phyloP scores from a whole-genome alignment of 306 rosid genomes.

The Cucurbita argyrosperma region DNA sequence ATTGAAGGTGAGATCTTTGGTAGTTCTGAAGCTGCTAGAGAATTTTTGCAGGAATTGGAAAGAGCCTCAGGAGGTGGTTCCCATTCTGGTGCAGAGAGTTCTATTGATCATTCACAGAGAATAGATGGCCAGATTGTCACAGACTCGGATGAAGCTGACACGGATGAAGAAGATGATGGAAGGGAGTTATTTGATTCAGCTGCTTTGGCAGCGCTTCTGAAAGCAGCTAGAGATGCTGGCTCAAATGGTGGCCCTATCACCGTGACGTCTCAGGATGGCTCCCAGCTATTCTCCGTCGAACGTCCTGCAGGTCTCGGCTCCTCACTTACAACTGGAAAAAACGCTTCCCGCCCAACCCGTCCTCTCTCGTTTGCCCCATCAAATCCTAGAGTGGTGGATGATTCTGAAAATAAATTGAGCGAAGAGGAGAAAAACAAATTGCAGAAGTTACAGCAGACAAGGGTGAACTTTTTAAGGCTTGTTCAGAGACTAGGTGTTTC shows the following conservation, averaged over 20 bases:
- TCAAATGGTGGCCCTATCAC: constrained; percentile 68
- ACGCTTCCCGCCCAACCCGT: constrained; percentile 41
- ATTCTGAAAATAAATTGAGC: constrained; percentile 45
- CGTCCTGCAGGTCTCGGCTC: constrained; percentile 97
- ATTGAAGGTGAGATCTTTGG: constrained; percentile 52
- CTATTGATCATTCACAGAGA: constrained; percentile 38
- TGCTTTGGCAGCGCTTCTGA: constrained; percentile 85
- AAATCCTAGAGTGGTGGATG: constrained; percentile 21
- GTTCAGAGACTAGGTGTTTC: constrained; percentile 29
- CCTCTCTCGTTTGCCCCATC: constrained; percentile 35
- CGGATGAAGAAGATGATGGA: constrained; percentile 75
- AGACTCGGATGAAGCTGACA: constrained; percentile 73
- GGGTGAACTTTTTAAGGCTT: constrained; percentile 41
- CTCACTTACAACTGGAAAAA: constrained; percentile 57
- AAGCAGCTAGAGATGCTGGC: constrained; percentile 68
- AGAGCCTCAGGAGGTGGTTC: constrained; percentile 33
- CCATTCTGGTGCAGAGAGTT: constrained; percentile 36
- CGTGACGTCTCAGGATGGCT: constrained; percentile 72
- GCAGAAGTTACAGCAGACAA: constrained; percentile 57
- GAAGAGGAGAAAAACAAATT: constrained; percentile 66
- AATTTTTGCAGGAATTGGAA: constrained; percentile 58
- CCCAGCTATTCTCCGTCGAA: constrained; percentile 87
- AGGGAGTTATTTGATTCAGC: constrained; percentile 87
- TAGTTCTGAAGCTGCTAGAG: constrained; percentile 51
- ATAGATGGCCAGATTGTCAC: constrained; percentile 83